Evolutionary conservation across 2,329 filamentous ascomycete genomes (phyloP).

Genomic region (Dendrostoma leiphaemia): DNA sequence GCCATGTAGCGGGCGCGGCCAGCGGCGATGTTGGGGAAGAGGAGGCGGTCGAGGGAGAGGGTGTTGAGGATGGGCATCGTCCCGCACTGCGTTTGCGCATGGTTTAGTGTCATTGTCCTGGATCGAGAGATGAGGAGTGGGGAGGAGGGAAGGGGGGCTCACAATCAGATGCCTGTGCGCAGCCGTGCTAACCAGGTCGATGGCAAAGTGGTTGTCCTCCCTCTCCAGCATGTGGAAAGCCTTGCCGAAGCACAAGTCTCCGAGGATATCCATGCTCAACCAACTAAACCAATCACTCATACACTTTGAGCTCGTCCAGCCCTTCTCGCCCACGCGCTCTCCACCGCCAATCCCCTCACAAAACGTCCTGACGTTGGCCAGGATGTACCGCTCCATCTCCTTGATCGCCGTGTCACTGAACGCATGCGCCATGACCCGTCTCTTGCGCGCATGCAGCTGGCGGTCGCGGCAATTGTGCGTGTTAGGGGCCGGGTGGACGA

Average conservation of each 20-base stretch:
- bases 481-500: slow-evolving; percentile 68
- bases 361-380: slow-evolving; percentile 65
- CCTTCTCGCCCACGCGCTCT: slow-evolving; percentile 44
- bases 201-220: slow-evolving; percentile 62
- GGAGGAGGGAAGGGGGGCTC: slow-evolving; percentile 26
- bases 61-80: slow-evolving; percentile 68
- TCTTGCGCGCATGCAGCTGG: slow-evolving; percentile 66
- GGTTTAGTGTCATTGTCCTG: background rate
- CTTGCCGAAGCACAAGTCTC: slow-evolving; percentile 60
- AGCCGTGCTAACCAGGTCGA: slow-evolving; percentile 65
- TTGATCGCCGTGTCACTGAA: slow-evolving; percentile 67
- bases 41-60: slow-evolving; percentile 63
- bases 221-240: slow-evolving; percentile 61
- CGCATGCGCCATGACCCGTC: slow-evolving; percentile 68
- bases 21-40: slow-evolving; percentile 65
- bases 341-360: slow-evolving; percentile 53
- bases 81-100: slow-evolving; percentile 52
- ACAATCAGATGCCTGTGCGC: slow-evolving; percentile 69
- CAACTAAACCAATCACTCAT: slow-evolving; percentile 65
- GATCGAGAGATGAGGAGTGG: background rate
- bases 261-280: slow-evolving; percentile 61
- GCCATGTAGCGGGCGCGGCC: slow-evolving; percentile 69
- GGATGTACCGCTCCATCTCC: slow-evolving; percentile 66
- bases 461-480: slow-evolving; percentile 73
- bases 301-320: slow-evolving; percentile 57